Base-by-base conservation (phyloP, 352 stramenopile genomes). In the Blastocystis sp. region DNA sequence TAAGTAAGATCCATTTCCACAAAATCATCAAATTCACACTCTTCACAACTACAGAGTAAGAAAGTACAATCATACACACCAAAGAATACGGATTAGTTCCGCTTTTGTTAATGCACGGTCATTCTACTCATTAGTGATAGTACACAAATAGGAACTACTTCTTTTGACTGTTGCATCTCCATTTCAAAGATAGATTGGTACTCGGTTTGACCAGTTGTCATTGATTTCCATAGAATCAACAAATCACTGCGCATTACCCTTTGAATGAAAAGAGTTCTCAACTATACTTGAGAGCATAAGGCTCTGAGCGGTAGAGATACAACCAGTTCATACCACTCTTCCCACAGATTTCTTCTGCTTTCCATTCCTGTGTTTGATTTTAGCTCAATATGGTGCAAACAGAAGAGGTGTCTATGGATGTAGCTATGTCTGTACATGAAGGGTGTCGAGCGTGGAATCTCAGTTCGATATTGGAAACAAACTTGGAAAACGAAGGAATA, bases 401-500 rank as follows among this genome's bases (percentile, higher is more conserved):
- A 8, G 73, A 85, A 68, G 73, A 85, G 34, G 73, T 85, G 18
- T 85, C 73, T 6, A 85, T 85, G 73, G 24, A 66, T 20, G 47
- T 85, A 2, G 8, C 73, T 39, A 85, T 85, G 73, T 66, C 73
- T n/a, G 54, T 85, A 16, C 16, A 66, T 53, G 73, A 89, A 41
- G 78, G 53, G 5, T 89, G 78, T 45, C 16, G 76, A n/a, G 53
- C 20, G 39, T 89, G 78, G 78, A 65, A 59, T 2, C 68, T 89
- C n/a, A 16, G 50, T 65, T 41, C 78, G 3, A 56, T 45, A 16
- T n/a, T 89, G 9, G 37, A 47, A 64, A 73, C 75, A 8, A 89
- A 89, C n/a, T 59, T 89, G 18, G 26, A 55, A 34, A 69, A 62
- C 30, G 78, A 89, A 18, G 78, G 78, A 89, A 76, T 89, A 9